Conservation (phyloP, 176 grass and related monocot species). For the Chloris gayana region DNA sequence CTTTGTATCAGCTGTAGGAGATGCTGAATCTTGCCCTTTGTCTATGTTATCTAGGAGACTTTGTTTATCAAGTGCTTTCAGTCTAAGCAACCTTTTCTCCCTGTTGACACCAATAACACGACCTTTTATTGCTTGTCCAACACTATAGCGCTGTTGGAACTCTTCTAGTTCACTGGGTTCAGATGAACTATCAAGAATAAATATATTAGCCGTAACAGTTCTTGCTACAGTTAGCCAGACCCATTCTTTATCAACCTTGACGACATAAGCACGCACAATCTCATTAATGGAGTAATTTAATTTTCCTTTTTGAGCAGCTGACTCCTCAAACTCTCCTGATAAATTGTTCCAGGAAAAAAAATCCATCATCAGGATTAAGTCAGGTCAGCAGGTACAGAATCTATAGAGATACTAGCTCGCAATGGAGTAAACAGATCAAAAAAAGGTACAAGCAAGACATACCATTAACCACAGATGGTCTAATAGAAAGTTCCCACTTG, state of each 20-base stretch:
- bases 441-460: slow-evolving; percentile 17
- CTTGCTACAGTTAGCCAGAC: slow-evolving; percentile 81
- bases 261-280: slow-evolving; percentile 63
- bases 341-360: slow-evolving; percentile 32
- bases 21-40: slow-evolving; percentile 36
- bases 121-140: slow-evolving; percentile 73
- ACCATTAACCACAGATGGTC: slow-evolving; percentile 69
- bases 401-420: slow-evolving; percentile 2
- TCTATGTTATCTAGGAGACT: not conserved
- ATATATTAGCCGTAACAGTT: slow-evolving; percentile 78
- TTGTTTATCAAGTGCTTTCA: slow-evolving; percentile 55
- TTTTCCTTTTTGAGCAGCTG: slow-evolving; percentile 32
- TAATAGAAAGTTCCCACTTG: slow-evolving; percentile 87
- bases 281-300: slow-evolving; percentile 53
- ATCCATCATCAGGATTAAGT: slow-evolving; percentile 17
- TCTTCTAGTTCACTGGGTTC: slow-evolving; percentile 69
- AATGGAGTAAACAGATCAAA: slow-evolving; percentile 21
- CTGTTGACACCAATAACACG: slow-evolving; percentile 61
- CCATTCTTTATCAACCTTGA: slow-evolving; percentile 90
- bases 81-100: slow-evolving; percentile 75
- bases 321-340: slow-evolving; percentile 48
- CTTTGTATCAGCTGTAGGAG: slow-evolving; percentile 47
- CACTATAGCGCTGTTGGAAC: slow-evolving; percentile 72
- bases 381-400: slow-evolving; percentile 22
- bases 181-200: slow-evolving; percentile 87